A percentile compares a stretch with the other conserved stretches of the same genome.
phyloP scores from a whole-genome alignment of 2,329 filamentous ascomycete species.

The Juglanconis sp. region DNA sequence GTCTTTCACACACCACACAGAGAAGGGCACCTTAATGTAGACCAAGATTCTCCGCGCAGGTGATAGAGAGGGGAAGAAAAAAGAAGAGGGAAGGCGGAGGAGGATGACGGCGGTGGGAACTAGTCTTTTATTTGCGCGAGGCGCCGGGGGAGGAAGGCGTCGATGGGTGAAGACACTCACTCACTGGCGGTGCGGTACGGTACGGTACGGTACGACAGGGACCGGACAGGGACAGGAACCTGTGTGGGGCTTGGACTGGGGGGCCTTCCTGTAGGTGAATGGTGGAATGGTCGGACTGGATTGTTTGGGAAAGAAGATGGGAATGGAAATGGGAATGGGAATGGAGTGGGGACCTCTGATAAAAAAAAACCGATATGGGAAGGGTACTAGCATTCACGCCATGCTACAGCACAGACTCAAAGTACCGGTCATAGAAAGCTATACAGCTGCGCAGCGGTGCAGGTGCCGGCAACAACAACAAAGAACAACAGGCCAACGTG shows the following conservation, averaged over 20 bases:
- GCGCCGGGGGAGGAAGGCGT: background rate
- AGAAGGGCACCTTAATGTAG: slow-evolving; percentile 19
- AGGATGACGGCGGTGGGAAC: slow-evolving; percentile 16
- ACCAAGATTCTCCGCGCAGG: slow-evolving; percentile 22
- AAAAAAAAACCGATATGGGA: no score
- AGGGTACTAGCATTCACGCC: no score
- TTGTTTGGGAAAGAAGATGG: no score
- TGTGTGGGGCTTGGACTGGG: background rate
- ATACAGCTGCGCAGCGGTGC: background rate
- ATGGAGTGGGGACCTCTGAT: no score
- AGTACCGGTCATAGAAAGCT: no score
- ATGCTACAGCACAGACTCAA: no score
- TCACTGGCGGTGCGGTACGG: background rate
- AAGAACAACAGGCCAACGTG: background rate
- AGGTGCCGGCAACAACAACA: background rate
- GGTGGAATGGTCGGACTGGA: background rate
- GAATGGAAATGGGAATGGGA: no score
- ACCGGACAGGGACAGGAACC: background rate
- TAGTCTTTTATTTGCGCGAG: slow-evolving; percentile 15
- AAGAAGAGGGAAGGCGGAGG: slow-evolving; percentile 30
- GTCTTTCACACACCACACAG: slow-evolving; percentile 10
- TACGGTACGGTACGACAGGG: no score
- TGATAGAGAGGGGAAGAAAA: slow-evolving; percentile 20
- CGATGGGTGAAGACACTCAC: background rate
- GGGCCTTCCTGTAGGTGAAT: no score